Base-by-base conservation (phyloP, 176 grass and related monocot species). In the Juncus effusus region DNA sequence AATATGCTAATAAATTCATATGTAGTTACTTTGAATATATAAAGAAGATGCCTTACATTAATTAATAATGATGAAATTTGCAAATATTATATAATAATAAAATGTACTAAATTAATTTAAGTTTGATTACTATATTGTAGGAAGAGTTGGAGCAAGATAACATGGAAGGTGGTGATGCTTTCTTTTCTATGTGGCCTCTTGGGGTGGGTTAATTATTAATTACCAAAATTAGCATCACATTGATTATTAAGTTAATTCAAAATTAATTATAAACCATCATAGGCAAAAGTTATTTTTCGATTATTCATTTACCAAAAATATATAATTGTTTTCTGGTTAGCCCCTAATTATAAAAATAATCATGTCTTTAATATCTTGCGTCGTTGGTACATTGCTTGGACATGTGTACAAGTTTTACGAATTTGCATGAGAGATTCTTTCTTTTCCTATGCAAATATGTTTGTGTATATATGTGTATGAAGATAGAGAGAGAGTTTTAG, bases 151-250 rank as follows among this genome's bases (percentile, higher is more conserved):
- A 84, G 85, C 5, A 77, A 80, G 50, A 44, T 97, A 40, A 97
- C 88, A 40, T 86, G 80, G 82, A 84, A 80, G 71, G 82, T 92
- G 3, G 40, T 86, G 63, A 37, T 89, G 71, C 51, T 84, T 4
- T 70, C 78, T 51, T 92, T 89, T 75, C 2, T 89, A 4, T 84
- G 82, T 52, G 94, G 88, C 10, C 72, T 97, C 10, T 80, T 77
- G 42, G 94, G 94, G 94, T 97, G 76, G 36, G 53, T 16, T 47
- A 9, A 47, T 47, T 47, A 47, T 47, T 47, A 6, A 47, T 47
- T 5, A 47, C 9, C 44, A 47, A 5, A 47, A 47, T 47, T 47
- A 9, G 9, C 44, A 1, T 47, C 44, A 47, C 9, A 47, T 47
- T 47, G 4, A 47, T 47, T 47, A 47, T 9, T 5, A 47, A 47